Conservation (phyloP, 352 stramenopile species). For the Globisporangium megalacanthum region DNA sequence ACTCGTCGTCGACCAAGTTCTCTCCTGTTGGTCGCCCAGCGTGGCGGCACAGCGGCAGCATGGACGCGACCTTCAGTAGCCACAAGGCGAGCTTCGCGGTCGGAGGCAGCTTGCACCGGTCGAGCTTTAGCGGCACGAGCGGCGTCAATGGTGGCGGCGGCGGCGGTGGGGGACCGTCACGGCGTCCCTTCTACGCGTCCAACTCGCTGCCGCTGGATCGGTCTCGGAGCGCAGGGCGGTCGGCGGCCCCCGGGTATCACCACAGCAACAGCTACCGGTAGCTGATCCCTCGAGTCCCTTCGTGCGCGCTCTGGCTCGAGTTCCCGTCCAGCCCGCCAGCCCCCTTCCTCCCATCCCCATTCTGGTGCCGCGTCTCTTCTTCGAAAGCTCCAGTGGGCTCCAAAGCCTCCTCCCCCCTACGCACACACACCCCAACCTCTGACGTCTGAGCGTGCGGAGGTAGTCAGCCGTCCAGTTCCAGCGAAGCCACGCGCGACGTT, state of each 20-base stretch:
- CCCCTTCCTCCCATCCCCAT: too few species aligned
- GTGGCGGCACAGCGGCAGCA: conserved; percentile 61
- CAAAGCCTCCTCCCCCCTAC: too few species aligned
- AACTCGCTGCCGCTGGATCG: conserved; percentile 49
- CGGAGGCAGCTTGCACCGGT: conserved; percentile 11
- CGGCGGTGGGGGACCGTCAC: conserved; percentile 7
- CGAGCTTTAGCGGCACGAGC: conserved; percentile 10
- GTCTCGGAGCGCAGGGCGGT: conserved; percentile 37
- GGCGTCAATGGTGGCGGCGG: neutral
- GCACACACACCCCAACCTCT: neutral
- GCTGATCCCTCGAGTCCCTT: neutral
- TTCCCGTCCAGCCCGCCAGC: too few species aligned
- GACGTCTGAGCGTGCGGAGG: neutral
- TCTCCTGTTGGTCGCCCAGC: conserved; percentile 31
- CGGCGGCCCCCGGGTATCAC: conserved; percentile 22
- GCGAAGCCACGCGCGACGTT: neutral
- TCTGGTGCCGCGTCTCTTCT: too few species aligned
- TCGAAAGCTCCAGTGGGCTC: neutral
- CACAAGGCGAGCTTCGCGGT: conserved; percentile 36
- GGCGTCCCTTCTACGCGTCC: conserved; percentile 41
- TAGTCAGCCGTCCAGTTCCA: neutral
- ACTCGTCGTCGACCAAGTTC: conserved; percentile 35
- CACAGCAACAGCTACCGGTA: conserved; percentile 19
- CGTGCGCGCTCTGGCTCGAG: too few species aligned
- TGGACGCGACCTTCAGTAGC: conserved; percentile 44